A percentile compares a stretch with the other conserved stretches of the same genome.
Evolutionary conservation across 768 basidiomycete genomes (phyloP).

Genomic region (Rhizopogon vinicolor): DNA sequence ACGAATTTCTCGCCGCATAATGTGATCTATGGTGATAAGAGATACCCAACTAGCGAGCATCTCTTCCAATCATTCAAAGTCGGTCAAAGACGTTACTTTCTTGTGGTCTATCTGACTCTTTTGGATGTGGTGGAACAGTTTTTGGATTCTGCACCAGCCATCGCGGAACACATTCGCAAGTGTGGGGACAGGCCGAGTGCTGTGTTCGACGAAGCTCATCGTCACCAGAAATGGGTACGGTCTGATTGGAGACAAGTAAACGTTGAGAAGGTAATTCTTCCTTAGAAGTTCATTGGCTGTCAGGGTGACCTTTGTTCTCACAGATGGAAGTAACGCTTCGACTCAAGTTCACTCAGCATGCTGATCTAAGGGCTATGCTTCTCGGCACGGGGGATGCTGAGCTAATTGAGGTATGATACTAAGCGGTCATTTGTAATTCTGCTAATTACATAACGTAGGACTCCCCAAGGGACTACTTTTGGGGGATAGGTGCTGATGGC

Average conservation of each 20-base stretch:
- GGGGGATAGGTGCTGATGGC: constrained; percentile 68
- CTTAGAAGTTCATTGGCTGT: background rate
- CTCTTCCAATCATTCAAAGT: constrained; percentile 76
- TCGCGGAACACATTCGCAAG: constrained; percentile 67
- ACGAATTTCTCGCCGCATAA: constrained; percentile 71
- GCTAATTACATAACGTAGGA: constrained; percentile 34
- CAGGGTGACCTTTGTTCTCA: background rate
- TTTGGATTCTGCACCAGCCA: constrained; percentile 49
- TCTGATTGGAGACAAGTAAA: constrained; percentile 68
- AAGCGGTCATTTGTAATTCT: constrained; percentile 4
- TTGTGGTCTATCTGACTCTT: background rate
- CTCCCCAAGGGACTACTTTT: constrained; percentile 74
- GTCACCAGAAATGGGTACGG: constrained; percentile 56
- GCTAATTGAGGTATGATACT: constrained; percentile 56
- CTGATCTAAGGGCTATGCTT: constrained; percentile 51
- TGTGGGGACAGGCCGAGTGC: constrained; percentile 58
- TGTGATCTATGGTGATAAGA: constrained; percentile 55
- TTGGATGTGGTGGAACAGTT: constrained; percentile 37
- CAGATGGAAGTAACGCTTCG: constrained; percentile 66
- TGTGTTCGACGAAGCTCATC: constrained; percentile 65
- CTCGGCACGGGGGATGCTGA: constrained; percentile 62
- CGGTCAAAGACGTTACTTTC: background rate
- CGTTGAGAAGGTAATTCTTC: constrained; percentile 46
- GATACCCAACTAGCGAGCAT: constrained; percentile 74
- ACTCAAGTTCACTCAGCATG: constrained; percentile 71